Conservation (phyloP, 2,329 filamentous ascomycete genomes). For the Dactylellina parvicollis region DNA sequence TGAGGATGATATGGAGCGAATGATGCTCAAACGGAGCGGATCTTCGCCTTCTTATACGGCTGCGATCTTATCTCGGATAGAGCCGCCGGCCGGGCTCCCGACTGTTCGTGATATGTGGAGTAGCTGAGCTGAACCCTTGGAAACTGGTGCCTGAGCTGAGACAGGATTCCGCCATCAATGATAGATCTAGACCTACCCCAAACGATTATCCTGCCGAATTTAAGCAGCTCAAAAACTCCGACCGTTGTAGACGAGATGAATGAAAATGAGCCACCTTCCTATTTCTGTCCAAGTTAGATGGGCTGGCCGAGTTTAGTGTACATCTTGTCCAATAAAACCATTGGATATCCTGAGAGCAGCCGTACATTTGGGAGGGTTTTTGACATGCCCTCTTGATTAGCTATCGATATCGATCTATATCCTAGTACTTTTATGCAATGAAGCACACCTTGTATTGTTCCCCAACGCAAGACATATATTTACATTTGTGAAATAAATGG, state of each 20-base stretch:
- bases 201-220: constrained; percentile 29
- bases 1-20: not conserved
- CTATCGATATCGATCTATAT: too few relatives aligned
- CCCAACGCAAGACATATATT: too few relatives aligned
- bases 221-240: constrained; percentile 23
- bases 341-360: too few relatives aligned
- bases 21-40: constrained; percentile 27
- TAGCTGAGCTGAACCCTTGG: not conserved
- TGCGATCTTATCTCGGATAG: not conserved
- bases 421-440: too few relatives aligned
- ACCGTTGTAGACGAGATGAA: constrained; percentile 25
- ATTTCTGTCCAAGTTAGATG: constrained; percentile 10
- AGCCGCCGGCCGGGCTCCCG: constrained; percentile 20
- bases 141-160: constrained; percentile 28
- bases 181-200: constrained; percentile 28
- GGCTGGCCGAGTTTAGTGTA: not conserved
- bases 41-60: constrained; percentile 16
- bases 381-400: too few relatives aligned
- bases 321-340: constrained; percentile 4
- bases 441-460: too few relatives aligned
- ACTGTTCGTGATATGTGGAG: constrained; percentile 12
- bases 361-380: too few relatives aligned
- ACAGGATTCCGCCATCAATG: constrained; percentile 11
- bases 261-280: constrained; percentile 28
- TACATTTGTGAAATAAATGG: too few relatives aligned